Base-by-base conservation (phyloP, 441 rosid species). In the Bocquillonia castaneifolia region DNA sequence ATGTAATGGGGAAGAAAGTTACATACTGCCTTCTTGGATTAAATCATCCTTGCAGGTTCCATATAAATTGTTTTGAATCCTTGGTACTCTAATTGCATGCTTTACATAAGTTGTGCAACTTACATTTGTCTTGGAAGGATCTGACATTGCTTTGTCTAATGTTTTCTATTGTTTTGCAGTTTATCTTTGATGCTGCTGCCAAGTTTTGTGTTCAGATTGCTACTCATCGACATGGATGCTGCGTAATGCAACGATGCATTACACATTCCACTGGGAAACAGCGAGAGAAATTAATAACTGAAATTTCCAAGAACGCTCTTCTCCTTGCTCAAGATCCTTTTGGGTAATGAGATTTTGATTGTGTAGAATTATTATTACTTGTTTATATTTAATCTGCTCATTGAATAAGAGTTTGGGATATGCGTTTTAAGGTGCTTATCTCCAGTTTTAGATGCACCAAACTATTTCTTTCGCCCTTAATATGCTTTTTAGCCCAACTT, bases 161-260 rank as follows among this genome's bases (percentile, higher is more conserved):
- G 32, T 68, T 29, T 1, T 34, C 34, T 67, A 7, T 13, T 64
- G 31, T 64, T 64, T 32, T 73, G 73, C 85, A 91, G 97, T 87
- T 89, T 71, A 79, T 91, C 51, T 82, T 87, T 69, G 82, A 85
- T 58, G 88, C 85, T 56, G 96, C 88, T 63, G 83, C 85, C 47
- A 80, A 71, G 63, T 80, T 80, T 68, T 91, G 91, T 68, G 88
- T 82, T 58, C 85, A 83, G 67, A 85, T 91, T 55, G 97, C 92
- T 52, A 83, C 88, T 64, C 93, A 91, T 80, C 84, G 86, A 12
- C 87, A 89, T 61, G 96, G 97, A 26, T 92, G 96, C 64, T 88
- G 91, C 72, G 96, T 92, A 39, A 77, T 87, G 84, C 96, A 91
- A 58, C 74, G 83, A 25, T 89, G 97, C 68, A 72, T 92, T 73